A percentile compares a stretch with the other conserved stretches of the same genome.
phyloP scores from a whole-genome alignment of 1,284 basidiomycete species.

The Takashimella koratensis region DNA sequence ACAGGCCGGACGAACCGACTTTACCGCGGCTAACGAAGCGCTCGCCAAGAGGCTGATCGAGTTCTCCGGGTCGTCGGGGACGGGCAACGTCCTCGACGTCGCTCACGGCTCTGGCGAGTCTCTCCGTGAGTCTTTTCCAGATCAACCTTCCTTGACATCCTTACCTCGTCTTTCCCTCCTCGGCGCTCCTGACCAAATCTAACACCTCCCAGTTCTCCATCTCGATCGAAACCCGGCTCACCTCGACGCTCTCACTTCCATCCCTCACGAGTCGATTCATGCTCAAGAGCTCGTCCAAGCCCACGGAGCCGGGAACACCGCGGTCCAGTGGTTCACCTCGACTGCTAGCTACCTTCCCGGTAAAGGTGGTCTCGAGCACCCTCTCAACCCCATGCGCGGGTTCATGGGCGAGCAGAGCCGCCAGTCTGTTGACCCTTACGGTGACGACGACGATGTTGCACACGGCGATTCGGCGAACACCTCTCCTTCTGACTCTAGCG shows the following conservation, averaged over 20 bases:
- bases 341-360: slow-evolving; percentile 22
- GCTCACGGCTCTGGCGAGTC: slow-evolving; percentile 71
- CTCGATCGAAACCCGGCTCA: slow-evolving; percentile 42
- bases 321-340: slow-evolving; percentile 23
- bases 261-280: slow-evolving; percentile 54
- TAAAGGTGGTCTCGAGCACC: slow-evolving; percentile 31
- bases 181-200: slow-evolving; percentile 24
- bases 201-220: slow-evolving; percentile 50
- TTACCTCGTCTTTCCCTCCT: neutral
- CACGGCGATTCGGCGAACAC: neutral
- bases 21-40: slow-evolving; percentile 62
- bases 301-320: slow-evolving; percentile 10
- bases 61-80: slow-evolving; percentile 51
- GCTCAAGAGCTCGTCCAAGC: slow-evolving; percentile 52
- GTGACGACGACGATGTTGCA: slow-evolving; percentile 2
- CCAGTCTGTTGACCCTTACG: neutral
- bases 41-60: slow-evolving; percentile 57
- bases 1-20: too few relatives aligned
- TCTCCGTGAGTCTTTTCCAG: slow-evolving; percentile 52
- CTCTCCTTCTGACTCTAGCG: neutral
- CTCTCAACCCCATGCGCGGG: slow-evolving; percentile 40
- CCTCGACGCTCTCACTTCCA: slow-evolving; percentile 62
- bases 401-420: slow-evolving; percentile 19
- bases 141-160: neutral
- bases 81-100: slow-evolving; percentile 58